A percentile compares a stretch with the other conserved stretches of the same genome.
Evolutionary conservation across 2,329 filamentous ascomycete species (phyloP).

Genomic region (Anthostomella pinea): DNA sequence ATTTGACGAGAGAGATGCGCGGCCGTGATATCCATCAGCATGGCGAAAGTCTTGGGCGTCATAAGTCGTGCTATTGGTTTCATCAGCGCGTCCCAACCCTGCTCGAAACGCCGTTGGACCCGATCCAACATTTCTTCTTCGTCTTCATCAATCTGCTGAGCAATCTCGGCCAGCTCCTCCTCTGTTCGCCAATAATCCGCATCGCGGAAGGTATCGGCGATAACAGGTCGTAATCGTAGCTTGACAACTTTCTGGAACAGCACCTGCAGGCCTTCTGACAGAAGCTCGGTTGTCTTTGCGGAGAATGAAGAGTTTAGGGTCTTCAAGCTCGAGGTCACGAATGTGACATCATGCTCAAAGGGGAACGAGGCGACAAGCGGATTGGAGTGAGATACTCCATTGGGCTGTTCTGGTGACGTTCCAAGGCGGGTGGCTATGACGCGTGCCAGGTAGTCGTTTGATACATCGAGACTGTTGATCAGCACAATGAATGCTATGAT

Average conservation of each 20-base stretch:
- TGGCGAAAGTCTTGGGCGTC: slow-evolving; percentile 71
- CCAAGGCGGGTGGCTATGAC: slow-evolving; percentile 72
- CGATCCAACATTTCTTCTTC: slow-evolving; percentile 59
- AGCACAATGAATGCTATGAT: slow-evolving; percentile 88
- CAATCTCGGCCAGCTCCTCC: slow-evolving; percentile 57
- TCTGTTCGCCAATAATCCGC: slow-evolving; percentile 75
- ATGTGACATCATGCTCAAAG: slow-evolving; percentile 69
- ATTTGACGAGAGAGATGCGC: slow-evolving; percentile 67
- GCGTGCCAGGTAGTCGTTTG: slow-evolving; percentile 84
- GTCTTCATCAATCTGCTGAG: slow-evolving; percentile 51
- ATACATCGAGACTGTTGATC: slow-evolving; percentile 92
- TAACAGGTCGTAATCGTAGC: slow-evolving; percentile 75
- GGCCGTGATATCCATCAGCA: slow-evolving; percentile 71
- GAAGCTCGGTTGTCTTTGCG: slow-evolving; percentile 74
- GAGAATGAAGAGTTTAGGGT: slow-evolving; percentile 70
- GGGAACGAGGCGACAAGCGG: slow-evolving; percentile 69
- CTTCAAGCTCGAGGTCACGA: slow-evolving; percentile 66
- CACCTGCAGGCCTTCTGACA: slow-evolving; percentile 80
- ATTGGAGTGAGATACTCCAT: slow-evolving; percentile 37
- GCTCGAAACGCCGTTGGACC: slow-evolving; percentile 76
- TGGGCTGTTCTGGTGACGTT: slow-evolving; percentile 36
- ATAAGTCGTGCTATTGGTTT: slow-evolving; percentile 81
- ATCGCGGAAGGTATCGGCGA: slow-evolving; percentile 88
- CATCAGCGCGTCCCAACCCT: slow-evolving; percentile 82
- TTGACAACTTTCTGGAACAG: slow-evolving; percentile 87